phyloP scores from a whole-genome alignment of 139 green algal species.

The Zygnema cylindricum region DNA sequence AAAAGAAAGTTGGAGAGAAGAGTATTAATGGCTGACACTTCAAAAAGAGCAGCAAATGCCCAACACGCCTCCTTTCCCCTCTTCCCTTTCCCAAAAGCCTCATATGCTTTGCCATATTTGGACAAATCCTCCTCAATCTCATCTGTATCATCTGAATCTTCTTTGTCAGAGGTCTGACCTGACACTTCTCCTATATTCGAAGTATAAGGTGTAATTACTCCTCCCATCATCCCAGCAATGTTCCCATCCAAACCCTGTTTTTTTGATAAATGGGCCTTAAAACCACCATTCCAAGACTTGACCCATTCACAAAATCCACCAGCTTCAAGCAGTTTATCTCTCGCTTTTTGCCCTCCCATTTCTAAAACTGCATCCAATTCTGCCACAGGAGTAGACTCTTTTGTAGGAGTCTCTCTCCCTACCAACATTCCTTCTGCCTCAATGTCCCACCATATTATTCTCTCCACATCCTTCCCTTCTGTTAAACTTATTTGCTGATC shows the following conservation, averaged over 20 bases:
- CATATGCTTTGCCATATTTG: slow-evolving; percentile 55
- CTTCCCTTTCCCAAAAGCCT: slow-evolving; percentile 72
- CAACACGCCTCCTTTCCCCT: slow-evolving; percentile 83
- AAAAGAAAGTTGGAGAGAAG: slow-evolving; percentile 94
- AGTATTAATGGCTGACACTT: slow-evolving; percentile 88
- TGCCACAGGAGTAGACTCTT: slow-evolving; percentile 12
- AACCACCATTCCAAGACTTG: neutral
- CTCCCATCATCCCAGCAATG: too few species aligned
- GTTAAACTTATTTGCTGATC: too few species aligned
- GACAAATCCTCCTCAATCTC: slow-evolving; percentile 27
- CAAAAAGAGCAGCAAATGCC: slow-evolving; percentile 64
- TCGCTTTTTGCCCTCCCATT: neutral
- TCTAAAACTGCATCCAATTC: neutral
- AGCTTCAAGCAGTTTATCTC: neutral
- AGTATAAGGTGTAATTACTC: too few species aligned
- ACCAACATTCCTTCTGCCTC: neutral
- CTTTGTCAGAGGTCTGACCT: neutral
- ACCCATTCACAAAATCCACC: neutral
- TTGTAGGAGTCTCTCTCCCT: neutral
- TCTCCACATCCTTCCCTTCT: too few species aligned
- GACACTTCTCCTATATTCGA: neutral
- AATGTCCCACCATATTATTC: slow-evolving; percentile 14
- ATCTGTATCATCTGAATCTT: neutral
- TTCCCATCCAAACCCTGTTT: too few species aligned
- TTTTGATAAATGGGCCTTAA: neutral